Evolutionary conservation across 441 rosid species (phyloP).

Genomic region (Adansonia rubrostipa): DNA sequence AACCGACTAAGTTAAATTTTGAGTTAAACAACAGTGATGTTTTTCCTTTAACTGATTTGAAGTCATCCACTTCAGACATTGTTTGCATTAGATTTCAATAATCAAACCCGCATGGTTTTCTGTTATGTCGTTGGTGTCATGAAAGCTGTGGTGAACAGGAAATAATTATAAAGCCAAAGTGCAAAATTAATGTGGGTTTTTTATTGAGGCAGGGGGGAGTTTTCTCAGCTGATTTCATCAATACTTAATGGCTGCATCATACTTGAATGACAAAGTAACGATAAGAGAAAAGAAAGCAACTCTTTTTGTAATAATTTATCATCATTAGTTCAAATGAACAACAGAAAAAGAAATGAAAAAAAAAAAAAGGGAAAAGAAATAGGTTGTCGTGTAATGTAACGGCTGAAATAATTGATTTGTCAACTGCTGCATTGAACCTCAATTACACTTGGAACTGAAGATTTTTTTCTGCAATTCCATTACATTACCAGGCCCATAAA

Average conservation of each 20-base stretch:
- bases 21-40: too few species aligned
- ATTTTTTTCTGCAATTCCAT: neutral
- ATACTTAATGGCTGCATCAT: neutral
- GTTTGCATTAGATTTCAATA: slow-evolving; percentile 2
- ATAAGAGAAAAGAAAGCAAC: neutral
- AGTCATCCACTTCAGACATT: neutral
- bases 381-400: too few species aligned
- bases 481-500: too few species aligned
- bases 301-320: too few species aligned
- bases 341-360: neutral
- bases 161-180: neutral
- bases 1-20: too few species aligned
- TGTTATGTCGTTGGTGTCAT: neutral
- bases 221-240: slow-evolving; percentile 1
- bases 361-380: too few species aligned
- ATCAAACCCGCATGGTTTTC: neutral
- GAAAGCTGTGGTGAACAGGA: slow-evolving; percentile 3
- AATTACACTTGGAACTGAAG: neutral
- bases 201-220: neutral
- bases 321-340: neutral
- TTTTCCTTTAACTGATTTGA: neutral
- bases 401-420: neutral
- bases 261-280: neutral
- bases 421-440: neutral
- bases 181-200: neutral